These are phyloP conservation scores for Yamadazyma songkhlaensis DNA, from an alignment of 1,139 yeast genomes.

Conservation along the genomic window DNA sequence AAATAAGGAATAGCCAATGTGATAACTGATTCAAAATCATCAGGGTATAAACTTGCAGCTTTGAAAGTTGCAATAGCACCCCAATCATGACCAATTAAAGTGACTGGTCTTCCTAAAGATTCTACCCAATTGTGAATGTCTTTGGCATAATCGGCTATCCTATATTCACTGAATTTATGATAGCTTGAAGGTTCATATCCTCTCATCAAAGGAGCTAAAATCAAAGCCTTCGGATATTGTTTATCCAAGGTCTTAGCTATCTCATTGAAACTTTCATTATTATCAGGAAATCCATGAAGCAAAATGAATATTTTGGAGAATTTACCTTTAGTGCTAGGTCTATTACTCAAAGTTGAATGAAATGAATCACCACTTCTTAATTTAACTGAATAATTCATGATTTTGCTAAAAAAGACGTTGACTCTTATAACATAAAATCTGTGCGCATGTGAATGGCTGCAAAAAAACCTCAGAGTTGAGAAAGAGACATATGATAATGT, in stretches of 20 bases:
- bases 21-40: conserved; percentile 31
- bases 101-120: conserved; percentile 23
- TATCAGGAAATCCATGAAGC: conserved; percentile 46
- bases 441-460: conserved; percentile 2
- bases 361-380: conserved; percentile 10
- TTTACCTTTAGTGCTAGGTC: conserved; percentile 9
- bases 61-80: conserved; percentile 41
- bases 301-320: conserved; percentile 30
- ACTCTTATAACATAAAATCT: not conserved
- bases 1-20: conserved; percentile 43
- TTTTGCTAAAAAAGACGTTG: not conserved
- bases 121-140: conserved; percentile 38
- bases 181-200: conserved; percentile 41
- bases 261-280: conserved; percentile 27
- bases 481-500: not conserved
- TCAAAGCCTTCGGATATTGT: conserved; percentile 19
- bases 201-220: conserved; percentile 38
- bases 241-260: conserved; percentile 19
- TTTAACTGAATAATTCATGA: conserved; percentile 7
- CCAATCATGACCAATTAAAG: conserved; percentile 48
- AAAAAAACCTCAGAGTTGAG: not conserved
- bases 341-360: conserved; percentile 12
- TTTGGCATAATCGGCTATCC: conserved; percentile 28
- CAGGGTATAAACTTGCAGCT: conserved; percentile 36
- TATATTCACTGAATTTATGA: conserved; percentile 25